Evolutionary conservation across 345 rosid genomes (phyloP).

Genomic region (Citrus australasica): DNA sequence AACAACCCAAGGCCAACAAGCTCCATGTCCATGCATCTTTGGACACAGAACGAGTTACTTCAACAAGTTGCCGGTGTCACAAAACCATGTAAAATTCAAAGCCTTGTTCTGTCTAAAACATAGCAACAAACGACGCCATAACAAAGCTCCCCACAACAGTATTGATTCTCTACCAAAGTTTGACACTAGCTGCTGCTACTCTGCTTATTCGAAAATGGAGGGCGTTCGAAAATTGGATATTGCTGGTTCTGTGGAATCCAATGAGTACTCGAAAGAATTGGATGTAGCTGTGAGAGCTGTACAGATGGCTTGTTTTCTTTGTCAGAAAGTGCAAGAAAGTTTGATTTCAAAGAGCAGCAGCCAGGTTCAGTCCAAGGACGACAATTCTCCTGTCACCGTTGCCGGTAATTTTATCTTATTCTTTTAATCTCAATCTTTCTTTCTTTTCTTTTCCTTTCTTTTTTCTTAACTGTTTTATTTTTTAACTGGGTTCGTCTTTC

Average conservation of each 20-base stretch:
- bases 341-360: conserved; percentile 28
- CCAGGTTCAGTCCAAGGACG: conserved; percentile 46
- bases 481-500: conserved; percentile 5
- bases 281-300: conserved; percentile 51
- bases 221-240: conserved; percentile 5
- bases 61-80: background rate
- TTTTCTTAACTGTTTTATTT: background rate
- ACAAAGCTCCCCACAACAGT: background rate
- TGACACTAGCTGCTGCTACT: conserved; percentile 4
- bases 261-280: conserved; percentile 32
- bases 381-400: conserved; percentile 47
- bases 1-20: conserved; percentile 9
- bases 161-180: conserved; percentile 24
- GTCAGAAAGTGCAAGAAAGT: conserved; percentile 43
- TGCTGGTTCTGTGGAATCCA: conserved; percentile 13
- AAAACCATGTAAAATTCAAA: conserved; percentile 5
- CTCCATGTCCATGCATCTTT: conserved; percentile 19
- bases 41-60: background rate
- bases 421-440: background rate
- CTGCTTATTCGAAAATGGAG: conserved; percentile 30
- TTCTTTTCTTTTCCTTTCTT: background rate
- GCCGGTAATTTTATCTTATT: conserved; percentile 29
- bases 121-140: background rate
- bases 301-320: conserved; percentile 52
- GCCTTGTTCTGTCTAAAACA: background rate